Percentiles rank a stretch among this genome's conserved stretches.
These are phyloP conservation scores for Pleomassaria siparia DNA, from an alignment of 2,329 filamentous ascomycete species.

Conservation along the genomic window DNA sequence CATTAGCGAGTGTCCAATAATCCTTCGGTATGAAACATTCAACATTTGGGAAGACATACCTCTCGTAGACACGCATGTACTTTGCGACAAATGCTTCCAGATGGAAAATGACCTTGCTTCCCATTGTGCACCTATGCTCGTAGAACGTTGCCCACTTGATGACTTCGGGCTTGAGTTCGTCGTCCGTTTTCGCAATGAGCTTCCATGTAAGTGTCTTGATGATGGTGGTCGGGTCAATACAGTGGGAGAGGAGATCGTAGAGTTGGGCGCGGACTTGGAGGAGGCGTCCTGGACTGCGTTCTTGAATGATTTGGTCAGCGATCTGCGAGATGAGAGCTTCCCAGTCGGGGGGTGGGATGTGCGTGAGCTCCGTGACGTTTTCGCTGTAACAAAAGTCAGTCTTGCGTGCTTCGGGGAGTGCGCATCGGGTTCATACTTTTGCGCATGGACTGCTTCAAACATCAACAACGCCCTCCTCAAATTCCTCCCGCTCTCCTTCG, in stretches of 20 bases:
- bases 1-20: constrained; percentile 3
- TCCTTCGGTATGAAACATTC: neutral
- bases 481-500: constrained; percentile 87
- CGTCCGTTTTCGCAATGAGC: constrained; percentile 82
- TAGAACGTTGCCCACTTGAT: constrained; percentile 97
- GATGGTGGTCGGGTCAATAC: constrained; percentile 92
- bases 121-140: constrained; percentile 89
- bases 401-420: neutral
- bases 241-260: constrained; percentile 97
- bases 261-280: constrained; percentile 86
- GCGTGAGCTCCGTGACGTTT: constrained; percentile 81
- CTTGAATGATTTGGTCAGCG: constrained; percentile 89
- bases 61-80: constrained; percentile 95
- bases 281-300: constrained; percentile 87
- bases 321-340: constrained; percentile 87
- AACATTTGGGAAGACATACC: constrained; percentile 55
- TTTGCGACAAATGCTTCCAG: constrained; percentile 97
- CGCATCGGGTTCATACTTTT: constrained; percentile 68
- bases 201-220: constrained; percentile 95
- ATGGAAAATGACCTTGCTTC: constrained; percentile 96
- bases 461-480: constrained; percentile 87
- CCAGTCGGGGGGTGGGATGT: constrained; percentile 95
- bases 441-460: constrained; percentile 95
- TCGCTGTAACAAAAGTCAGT: constrained; percentile 61
- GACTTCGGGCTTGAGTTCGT: constrained; percentile 85